Evolutionary conservation across 2,329 filamentous ascomycete species (phyloP), one percentile per base, ranked within the genome.

Genomic region (Thermomyces lanuginosus): DNA sequence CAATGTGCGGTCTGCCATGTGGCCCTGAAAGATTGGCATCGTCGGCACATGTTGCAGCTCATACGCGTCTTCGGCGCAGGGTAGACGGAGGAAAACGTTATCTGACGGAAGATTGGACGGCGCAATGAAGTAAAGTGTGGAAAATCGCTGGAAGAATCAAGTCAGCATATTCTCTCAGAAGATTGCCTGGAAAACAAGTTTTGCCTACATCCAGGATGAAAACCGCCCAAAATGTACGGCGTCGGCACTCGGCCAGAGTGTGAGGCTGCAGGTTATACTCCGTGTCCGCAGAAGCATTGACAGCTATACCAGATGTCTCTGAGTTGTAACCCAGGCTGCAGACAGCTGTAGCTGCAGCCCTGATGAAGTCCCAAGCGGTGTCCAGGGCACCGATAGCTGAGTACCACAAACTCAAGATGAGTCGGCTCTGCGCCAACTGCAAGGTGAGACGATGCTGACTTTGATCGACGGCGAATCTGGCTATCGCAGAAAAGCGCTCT

Each of bases 221-320:
- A 27, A 70, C 64, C 15, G 71, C 68, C 76, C 76, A 83, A 41
- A 80, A 75, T 0, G 74, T 80, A 30, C 77, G 62, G 36, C 76
- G 63, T 33, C 70, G 64, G 39, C 72, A 74, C 49, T 83, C 77
- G 13, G 65, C 63, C 37, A 73, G 65, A 16, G 66, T 68, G 26
- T 51, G 49, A 31, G 58, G 61, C 37, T 63, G 66, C 36, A 78
- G 58, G 11, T 61, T 66, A 40, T 69, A 72, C 4, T 69, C 68
- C 28, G 60, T 64, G 0, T 43, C 41, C n/a, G 50, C 41, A 8
- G 51, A 51, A 26, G 64, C 62, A 2, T 51, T 47, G 4, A 63
- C 41, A 44, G 57, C 34, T 50, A 66, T 47, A 7, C 62, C 45
- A 5, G 61, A 60, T 28, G 61, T 41, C 43, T 82, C 77, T 7